Percentiles rank a stretch among this genome's conserved stretches.
phyloP scores from a whole-genome alignment of 2,329 filamentous ascomycete genomes.

The Dactylellina drechsleri region DNA sequence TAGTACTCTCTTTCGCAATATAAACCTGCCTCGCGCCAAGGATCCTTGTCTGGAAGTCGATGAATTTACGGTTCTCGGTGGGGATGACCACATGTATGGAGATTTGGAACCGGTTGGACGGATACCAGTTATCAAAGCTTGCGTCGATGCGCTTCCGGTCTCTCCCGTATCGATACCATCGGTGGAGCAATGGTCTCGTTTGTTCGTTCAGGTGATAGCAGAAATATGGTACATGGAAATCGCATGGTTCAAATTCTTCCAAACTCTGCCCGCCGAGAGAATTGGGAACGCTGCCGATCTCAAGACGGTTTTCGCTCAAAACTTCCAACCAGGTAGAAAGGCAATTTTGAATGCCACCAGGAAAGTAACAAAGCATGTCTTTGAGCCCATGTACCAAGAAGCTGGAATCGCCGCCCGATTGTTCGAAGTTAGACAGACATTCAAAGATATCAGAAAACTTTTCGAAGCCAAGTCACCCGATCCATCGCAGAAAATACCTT shows the following conservation, averaged over 20 bases:
- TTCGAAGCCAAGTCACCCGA: neutral
- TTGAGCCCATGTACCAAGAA: conserved; percentile 23
- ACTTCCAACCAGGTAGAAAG: conserved; percentile 15
- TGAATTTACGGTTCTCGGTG: conserved; percentile 11
- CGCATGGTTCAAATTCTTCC: conserved; percentile 36
- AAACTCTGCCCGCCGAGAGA: neutral
- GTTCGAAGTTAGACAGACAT: conserved; percentile 30
- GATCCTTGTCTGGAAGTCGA: conserved; percentile 28
- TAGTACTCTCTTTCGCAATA: neutral
- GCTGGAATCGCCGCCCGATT: conserved; percentile 9
- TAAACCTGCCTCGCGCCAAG: conserved; percentile 2
- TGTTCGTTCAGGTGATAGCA: conserved; percentile 28
- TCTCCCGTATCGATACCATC: conserved; percentile 15
- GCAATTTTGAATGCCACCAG: conserved; percentile 3
- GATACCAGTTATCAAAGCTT: conserved; percentile 4
- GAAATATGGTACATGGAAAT: conserved; percentile 32
- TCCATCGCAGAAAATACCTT: neutral
- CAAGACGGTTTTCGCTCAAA: conserved; percentile 11
- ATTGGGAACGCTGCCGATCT: neutral
- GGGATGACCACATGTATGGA: conserved; percentile 2
- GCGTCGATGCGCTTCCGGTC: conserved; percentile 16
- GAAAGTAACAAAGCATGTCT: conserved; percentile 8
- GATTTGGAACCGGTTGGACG: neutral
- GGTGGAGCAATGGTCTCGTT: conserved; percentile 18
- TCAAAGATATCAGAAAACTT: conserved; percentile 9